A percentile compares a stretch with the other conserved stretches of the same genome.
Conservation (phyloP, 495 filamentous ascomycete species). For the Lasiosphaeria ovina region DNA sequence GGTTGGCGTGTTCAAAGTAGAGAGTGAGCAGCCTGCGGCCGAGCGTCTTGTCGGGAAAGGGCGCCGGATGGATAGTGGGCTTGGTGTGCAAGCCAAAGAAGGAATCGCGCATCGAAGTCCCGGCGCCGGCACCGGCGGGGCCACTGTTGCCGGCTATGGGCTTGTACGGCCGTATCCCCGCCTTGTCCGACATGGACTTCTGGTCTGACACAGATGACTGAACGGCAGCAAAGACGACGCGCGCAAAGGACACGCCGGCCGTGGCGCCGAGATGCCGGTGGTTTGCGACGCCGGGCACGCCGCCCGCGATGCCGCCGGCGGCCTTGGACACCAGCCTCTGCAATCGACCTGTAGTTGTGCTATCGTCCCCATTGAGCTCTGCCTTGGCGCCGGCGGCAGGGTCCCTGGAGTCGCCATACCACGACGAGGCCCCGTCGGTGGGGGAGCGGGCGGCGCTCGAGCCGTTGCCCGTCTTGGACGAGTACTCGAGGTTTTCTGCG, state of each 20-base stretch:
- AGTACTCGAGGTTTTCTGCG: constrained; percentile 74
- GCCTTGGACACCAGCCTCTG: constrained; percentile 70
- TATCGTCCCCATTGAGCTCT: constrained; percentile 41
- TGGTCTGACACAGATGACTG: constrained; percentile 80
- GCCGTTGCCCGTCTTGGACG: constrained; percentile 51
- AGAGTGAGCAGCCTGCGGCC: constrained; percentile 70
- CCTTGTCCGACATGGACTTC: constrained; percentile 53
- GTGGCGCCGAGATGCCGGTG: constrained; percentile 80
- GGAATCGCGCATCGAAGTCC: constrained; percentile 84
- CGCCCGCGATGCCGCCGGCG: constrained; percentile 61
- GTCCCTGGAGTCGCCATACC: constrained; percentile 23
- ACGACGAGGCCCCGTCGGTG: constrained; percentile 29
- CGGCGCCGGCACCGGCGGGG: constrained; percentile 40
- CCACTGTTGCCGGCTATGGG: constrained; percentile 31
- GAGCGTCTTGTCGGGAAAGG: constrained; percentile 75
- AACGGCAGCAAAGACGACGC: constrained; percentile 91
- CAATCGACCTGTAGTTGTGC: constrained; percentile 19
- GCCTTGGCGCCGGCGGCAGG: constrained; percentile 25
- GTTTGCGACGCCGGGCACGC: constrained; percentile 72
- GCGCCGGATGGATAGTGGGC: constrained; percentile 78
- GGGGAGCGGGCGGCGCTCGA: constrained; percentile 44
- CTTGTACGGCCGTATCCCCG: constrained; percentile 44
- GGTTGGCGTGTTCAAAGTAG: constrained; percentile 95
- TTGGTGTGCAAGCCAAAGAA: constrained; percentile 93
- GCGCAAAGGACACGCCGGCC: constrained; percentile 90